Base-by-base conservation (phyloP, 305 asterid genomes). In the Salvia sclarea region DNA sequence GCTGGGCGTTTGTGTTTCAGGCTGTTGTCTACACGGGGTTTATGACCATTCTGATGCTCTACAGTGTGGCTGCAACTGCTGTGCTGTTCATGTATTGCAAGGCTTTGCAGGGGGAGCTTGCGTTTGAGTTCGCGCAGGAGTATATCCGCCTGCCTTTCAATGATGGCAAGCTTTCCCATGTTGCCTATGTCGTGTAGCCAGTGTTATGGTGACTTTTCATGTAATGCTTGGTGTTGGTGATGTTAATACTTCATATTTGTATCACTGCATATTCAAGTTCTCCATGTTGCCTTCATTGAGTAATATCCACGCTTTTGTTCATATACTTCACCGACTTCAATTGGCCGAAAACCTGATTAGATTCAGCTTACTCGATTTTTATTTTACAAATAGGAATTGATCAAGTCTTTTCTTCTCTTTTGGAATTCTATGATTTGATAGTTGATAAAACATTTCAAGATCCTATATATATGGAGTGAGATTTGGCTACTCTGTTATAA, bases 71-170 rank as follows among this genome's bases (percentile, higher is more conserved):
- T 17, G 75, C 84, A 0, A 77, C 43, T 50, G 76, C 86, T 0
- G 88, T 85, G 48, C 50, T 85, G 81, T 85, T 52, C 47, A 80
- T 82, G 87, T 80, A 85, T 33, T 85, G 90, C 54, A 85, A 82
- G 48, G 90, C 88, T 0, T 68, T 77, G 71, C 79, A 64, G 54
- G 96, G 98, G 40, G 99, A 94, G 78, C 66, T 94, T 73, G 96
- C 98, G 0, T 72, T 85, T 22, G 98, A 89, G 87, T 91, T 89
- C 61, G 82, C 90, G 0, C 68, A 72, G 7, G 95, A 89, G 75
- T 95, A 91, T 74, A 79, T 91, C 8, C 86, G 93, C 71, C 74
- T 95, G 84, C 99, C 98, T 10, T 84, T 79, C 50, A 97, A 86
- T 77, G 89, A 79, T 70, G 90, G 86, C 59, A 91, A 95, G 82